Base-by-base conservation (phyloP, 2,329 filamentous ascomycete species). In the Elsinoe perseae region DNA sequence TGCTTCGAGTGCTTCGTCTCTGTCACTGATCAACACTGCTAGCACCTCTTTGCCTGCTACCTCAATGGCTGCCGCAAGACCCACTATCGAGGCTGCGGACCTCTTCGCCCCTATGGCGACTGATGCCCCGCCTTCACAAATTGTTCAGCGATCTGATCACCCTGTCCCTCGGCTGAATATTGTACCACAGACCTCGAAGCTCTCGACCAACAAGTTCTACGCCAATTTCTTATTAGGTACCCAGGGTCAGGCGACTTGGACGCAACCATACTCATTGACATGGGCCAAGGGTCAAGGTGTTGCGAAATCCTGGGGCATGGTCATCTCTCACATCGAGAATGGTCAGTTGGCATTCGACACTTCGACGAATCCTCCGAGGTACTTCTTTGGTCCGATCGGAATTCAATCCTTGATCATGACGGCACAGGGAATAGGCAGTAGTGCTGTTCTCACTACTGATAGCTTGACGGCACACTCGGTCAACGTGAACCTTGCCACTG, bases 371-470 rank as follows among this genome's bases (percentile, higher is more conserved):
- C 61, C 75, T 50, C 70, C 70, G 23, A 56, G 56, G 7, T 96
- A 86, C 66, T 96, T 87, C 63, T 79, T 86, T 66, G 93, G 89
- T 64, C 90, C 92, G 0, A 75, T 93, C 42, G 87, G 87, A 0
- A 86, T 95, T 23, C 86, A 95, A 65, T 89, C 87, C 1, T 68
- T 97, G 27, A 80, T 89, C 25, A 72, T 97, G 8, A 93, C 89
- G 0, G 91, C 91, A 1, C 73, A 75, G 14, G 89, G 95, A 65
- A 78, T 97, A 7, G 80, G 78, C 2, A 65, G 72, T 1, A 89
- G 87, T 0, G 69, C 73, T 5, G 40, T 44, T 4, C 67, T 85
- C 21, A 79, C 73, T 0, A 76, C 76, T 0, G 77, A 82, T 56
- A 73, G 76, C 0, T 71, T 79, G 21, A 69, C 75, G 54, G 77